phyloP scores from a whole-genome alignment of 2,329 filamentous ascomycete species.

The Monosporascus sp. region DNA sequence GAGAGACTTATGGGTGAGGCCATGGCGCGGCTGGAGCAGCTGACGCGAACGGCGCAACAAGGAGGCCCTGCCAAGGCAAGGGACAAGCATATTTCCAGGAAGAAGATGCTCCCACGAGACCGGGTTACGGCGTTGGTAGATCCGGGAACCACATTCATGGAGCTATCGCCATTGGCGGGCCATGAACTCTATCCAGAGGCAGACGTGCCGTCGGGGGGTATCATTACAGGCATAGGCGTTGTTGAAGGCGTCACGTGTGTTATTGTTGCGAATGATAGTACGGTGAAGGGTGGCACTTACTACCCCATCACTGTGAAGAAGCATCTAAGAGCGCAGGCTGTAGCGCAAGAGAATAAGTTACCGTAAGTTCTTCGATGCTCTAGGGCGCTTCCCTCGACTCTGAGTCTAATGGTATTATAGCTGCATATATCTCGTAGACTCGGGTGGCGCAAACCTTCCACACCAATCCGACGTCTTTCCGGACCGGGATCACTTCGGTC shows the following conservation, averaged over 20 bases:
- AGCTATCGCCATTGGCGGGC: conserved; percentile 88
- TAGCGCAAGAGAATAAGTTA: conserved; percentile 79
- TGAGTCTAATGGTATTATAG: conserved; percentile 27
- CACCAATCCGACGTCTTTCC: conserved; percentile 96
- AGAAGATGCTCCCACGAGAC: conserved; percentile 93
- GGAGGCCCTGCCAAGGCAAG: conserved; percentile 79
- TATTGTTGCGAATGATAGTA: conserved; percentile 93
- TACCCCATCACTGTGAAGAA: conserved; percentile 98
- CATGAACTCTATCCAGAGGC: conserved; percentile 81
- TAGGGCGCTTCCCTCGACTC: neutral
- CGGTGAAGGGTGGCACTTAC: conserved; percentile 95
- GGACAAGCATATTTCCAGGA: conserved; percentile 79
- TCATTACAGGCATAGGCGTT: conserved; percentile 86
- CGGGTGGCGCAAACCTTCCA: conserved; percentile 88
- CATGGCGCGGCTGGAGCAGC: conserved; percentile 59
- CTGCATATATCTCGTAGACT: conserved; percentile 95
- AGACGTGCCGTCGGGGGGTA: conserved; percentile 82
- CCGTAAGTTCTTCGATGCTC: conserved; percentile 42
- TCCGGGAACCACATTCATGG: conserved; percentile 82
- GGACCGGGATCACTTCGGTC: conserved; percentile 89
- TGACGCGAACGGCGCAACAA: conserved; percentile 66
- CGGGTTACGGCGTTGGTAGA: conserved; percentile 83
- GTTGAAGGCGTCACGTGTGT: conserved; percentile 89
- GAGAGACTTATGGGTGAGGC: conserved; percentile 69
- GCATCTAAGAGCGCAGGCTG: conserved; percentile 84